Conservation (phyloP, 208 protist species). For the Acanthamoeba lenticulata region DNA sequence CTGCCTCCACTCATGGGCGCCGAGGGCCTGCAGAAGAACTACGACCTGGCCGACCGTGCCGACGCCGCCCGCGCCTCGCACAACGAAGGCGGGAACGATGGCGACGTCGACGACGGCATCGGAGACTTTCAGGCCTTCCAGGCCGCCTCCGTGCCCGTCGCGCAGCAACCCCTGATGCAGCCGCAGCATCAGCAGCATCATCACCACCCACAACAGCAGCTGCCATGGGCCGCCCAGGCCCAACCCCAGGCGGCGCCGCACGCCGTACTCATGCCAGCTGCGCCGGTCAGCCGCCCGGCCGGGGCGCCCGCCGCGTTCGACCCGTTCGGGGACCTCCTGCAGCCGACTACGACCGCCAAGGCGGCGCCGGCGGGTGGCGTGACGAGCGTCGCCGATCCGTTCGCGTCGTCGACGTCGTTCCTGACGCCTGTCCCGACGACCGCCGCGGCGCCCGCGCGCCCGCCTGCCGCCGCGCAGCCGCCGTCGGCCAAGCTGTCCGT, state of each 20-base stretch:
- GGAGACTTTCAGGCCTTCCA: not conserved
- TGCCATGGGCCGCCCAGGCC: not conserved
- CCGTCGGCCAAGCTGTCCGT: not conserved
- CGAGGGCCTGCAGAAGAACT: conserved; percentile 30
- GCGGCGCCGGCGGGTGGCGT: not conserved
- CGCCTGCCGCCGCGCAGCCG: not conserved
- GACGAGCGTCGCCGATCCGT: not conserved
- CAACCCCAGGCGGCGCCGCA: not conserved
- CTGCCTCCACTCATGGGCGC: conserved; percentile 14
- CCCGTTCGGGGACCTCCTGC: not conserved
- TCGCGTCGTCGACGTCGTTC: conserved; percentile 34
- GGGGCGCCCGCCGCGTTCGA: not conserved
- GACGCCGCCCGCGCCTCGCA: not conserved
- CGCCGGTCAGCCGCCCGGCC: not conserved
- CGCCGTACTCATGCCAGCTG: not conserved
- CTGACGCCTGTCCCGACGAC: not conserved
- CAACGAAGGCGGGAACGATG: not conserved
- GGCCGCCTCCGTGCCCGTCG: not conserved
- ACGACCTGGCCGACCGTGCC: conserved; percentile 24
- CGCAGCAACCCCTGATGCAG: not conserved
- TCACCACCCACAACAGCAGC: not conserved
- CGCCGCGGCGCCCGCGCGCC: not conserved
- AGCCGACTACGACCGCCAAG: not conserved
- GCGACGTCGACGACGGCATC: not conserved
- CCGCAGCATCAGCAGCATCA: not conserved